Evolutionary conservation across 805 yeast species (phyloP), one percentile per base, ranked within the genome.

Genomic region (Metschnikowia vanudenii): DNA sequence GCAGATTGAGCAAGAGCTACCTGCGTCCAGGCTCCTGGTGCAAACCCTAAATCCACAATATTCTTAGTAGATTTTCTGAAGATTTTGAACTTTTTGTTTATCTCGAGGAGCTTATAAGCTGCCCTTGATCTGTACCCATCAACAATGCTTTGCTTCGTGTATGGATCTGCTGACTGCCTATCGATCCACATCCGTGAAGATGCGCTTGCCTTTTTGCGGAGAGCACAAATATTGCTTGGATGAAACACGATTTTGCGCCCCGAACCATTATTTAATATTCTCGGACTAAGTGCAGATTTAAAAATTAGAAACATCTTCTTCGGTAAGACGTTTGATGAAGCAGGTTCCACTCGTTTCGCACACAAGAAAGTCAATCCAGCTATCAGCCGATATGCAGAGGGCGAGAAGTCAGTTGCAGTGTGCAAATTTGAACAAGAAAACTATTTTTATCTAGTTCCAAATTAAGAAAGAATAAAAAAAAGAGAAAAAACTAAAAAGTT

Each of bases 61-160:
- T 81, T 78, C 53, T 68, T 74, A 0, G 80, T 73, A 2, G 73
- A 73, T 33, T 67, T 64, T 39, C 51, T 61, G 62, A 92, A 82
- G 2, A 94, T 50, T 28, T 71, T 63, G 65, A 73, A 86, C 56
- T 78, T 81, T 13, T 80, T 71, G 61, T 91, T 82, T 10, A 94
- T 74, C 59, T 92, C 95, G 18, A 82, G 63, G 29, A 94, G 70
- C 60, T 94, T 94, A 68, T 81, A 92, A 0, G 97, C 97, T 0
- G 99, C 99, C 37, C 99, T 66, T 1, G 97, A 89, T 56, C 82
- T 75, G 55, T 79, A 79, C 41, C 85, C 78, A 37, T 76, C 73
- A 4, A 68, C 66, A 54, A 77, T 80, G 3, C 97, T 92, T 53
- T 82, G 82, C 45, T 77, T 71, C 3, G 90, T 76, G 64, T 73